A percentile compares a stretch with the other conserved stretches of the same genome.
Conservation (phyloP, 345 rosid species). For the Leavenworthia alabamica region DNA sequence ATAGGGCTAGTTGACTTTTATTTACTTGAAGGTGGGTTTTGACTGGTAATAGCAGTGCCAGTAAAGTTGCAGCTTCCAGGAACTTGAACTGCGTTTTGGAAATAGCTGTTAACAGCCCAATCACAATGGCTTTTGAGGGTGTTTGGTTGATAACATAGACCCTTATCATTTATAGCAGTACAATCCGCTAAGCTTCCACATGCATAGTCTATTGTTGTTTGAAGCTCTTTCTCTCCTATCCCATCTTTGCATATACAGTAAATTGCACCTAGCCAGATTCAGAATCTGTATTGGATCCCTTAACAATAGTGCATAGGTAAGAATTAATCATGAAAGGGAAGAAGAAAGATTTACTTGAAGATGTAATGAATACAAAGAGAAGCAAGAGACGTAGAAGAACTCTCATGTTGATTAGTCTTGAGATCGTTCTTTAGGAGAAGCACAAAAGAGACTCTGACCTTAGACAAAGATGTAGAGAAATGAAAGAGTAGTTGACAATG, state of each 20-base stretch:
- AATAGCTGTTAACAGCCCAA: conserved; percentile 36
- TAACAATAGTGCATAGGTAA: no score
- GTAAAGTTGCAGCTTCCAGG: conserved; percentile 31
- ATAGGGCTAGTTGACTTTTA: not conserved
- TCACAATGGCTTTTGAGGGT: conserved; percentile 42
- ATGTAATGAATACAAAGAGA: conserved; percentile 48
- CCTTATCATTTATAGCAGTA: conserved; percentile 47
- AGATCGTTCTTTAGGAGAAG: conserved; percentile 3
- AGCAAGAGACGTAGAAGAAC: conserved; percentile 41
- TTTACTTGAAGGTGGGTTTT: conserved; percentile 33
- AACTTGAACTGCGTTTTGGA: conserved; percentile 28
- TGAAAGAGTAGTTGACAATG: conserved; percentile 11
- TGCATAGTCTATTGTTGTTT: conserved; percentile 79
- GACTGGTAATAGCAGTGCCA: conserved; percentile 26
- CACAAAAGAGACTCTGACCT: conserved; percentile 13
- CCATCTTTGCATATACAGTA: conserved; percentile 88
- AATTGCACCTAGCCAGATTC: conserved; percentile 60
- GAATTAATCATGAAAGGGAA: not conserved
- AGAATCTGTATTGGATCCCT: no score
- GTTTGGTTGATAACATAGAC: conserved; percentile 75
- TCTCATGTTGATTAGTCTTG: conserved; percentile 48
- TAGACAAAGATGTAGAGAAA: not conserved
- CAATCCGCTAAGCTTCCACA: conserved; percentile 84
- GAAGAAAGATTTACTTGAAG: conserved; percentile 55
- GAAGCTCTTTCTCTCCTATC: conserved; percentile 40